phyloP scores from a whole-genome alignment of 345 rosid genomes.

The Zanthoxylum bungeanum region DNA sequence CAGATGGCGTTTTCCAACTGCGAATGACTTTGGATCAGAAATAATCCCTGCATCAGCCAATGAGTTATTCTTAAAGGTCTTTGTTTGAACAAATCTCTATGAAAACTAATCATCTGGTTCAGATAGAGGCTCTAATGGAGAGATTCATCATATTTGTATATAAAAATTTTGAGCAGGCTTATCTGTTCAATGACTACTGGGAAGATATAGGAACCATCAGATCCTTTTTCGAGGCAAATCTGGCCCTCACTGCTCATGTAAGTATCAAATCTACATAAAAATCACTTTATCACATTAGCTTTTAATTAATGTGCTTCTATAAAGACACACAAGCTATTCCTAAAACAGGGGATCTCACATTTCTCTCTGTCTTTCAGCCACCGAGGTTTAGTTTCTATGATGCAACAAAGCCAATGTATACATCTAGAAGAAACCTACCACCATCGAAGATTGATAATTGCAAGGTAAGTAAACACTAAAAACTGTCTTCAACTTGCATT shows the following conservation, averaged over 20 bases:
- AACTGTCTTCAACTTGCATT: slow-evolving; percentile 5
- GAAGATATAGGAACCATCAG: slow-evolving; percentile 97
- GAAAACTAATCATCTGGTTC: background rate
- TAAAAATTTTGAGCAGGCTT: slow-evolving; percentile 59
- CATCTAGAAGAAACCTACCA: slow-evolving; percentile 92
- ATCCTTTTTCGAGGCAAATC: slow-evolving; percentile 94
- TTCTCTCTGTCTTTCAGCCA: slow-evolving; percentile 49
- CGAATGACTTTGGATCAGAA: slow-evolving; percentile 96
- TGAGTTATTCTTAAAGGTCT: slow-evolving; percentile 66
- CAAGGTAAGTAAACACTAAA: slow-evolving; percentile 47
- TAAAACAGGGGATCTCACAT: slow-evolving; percentile 4
- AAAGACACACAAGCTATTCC: background rate
- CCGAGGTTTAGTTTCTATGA: slow-evolving; percentile 91
- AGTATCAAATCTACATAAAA: slow-evolving; percentile 16
- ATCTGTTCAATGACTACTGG: slow-evolving; percentile 93
- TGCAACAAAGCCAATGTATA: slow-evolving; percentile 83
- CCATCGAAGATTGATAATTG: slow-evolving; percentile 73
- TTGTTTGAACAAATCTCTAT: background rate
- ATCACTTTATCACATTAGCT: background rate
- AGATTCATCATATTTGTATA: background rate
- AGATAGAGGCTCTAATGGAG: background rate
- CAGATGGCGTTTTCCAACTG: slow-evolving; percentile 99
- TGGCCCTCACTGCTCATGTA: slow-evolving; percentile 92
- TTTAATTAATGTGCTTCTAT: background rate
- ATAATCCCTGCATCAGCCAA: slow-evolving; percentile 91